Percentiles rank a stretch among this genome's conserved stretches.
phyloP scores from a whole-genome alignment of 257 asterid genomes.

The Ophiorrhiza pumila region DNA sequence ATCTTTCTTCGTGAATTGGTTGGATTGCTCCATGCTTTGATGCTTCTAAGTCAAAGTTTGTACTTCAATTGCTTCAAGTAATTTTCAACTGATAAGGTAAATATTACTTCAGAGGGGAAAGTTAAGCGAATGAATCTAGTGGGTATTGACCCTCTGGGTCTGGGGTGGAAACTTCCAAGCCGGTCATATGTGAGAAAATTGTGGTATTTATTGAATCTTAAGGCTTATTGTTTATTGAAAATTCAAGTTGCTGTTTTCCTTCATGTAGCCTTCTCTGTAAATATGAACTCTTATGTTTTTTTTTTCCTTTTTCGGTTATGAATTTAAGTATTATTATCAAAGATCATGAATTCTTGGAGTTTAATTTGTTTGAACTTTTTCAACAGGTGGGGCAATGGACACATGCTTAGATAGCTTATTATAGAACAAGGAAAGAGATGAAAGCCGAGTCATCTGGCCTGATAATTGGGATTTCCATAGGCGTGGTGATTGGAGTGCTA shows the following conservation, averaged over 20 bases:
- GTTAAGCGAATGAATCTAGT: neutral
- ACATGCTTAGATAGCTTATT: constrained; percentile 29
- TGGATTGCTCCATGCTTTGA: neutral
- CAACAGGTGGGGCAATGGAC: constrained; percentile 42
- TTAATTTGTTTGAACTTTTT: constrained; percentile 8
- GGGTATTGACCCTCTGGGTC: constrained; percentile 5
- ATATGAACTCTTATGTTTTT: neutral
- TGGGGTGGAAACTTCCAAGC: neutral
- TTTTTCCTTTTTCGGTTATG: neutral
- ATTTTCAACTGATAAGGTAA: neutral
- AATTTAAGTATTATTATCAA: neutral
- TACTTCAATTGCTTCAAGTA: constrained; percentile 7
- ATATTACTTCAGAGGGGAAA: constrained; percentile 10
- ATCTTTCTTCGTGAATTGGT: constrained; percentile 1
- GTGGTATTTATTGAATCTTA: neutral
- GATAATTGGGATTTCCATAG: constrained; percentile 74
- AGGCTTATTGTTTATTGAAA: neutral
- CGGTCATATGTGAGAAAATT: neutral
- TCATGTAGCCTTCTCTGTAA: neutral
- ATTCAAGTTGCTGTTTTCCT: constrained; percentile 6
- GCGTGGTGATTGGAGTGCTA: constrained; percentile 76
- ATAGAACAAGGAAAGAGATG: constrained; percentile 45
- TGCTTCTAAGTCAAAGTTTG: constrained; percentile 2
- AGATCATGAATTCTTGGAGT: constrained; percentile 1
- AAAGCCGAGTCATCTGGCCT: constrained; percentile 58